These are phyloP conservation scores for Wallacemonas rigidus DNA, from an alignment of 208 protist genomes.

Conservation along the genomic window DNA sequence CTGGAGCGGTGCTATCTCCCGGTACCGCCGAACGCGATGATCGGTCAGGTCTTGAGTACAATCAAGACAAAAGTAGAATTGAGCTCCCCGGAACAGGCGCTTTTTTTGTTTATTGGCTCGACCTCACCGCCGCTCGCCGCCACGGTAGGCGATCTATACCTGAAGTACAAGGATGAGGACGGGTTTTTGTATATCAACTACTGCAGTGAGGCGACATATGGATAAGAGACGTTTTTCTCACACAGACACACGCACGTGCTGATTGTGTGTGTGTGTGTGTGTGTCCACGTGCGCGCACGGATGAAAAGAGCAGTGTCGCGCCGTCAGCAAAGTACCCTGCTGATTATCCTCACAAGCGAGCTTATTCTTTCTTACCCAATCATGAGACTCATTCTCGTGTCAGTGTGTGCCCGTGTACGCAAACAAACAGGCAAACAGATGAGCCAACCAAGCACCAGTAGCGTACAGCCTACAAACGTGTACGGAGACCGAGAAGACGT, in stretches of 20 bases:
- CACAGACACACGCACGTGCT: background rate
- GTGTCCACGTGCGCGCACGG: too few species aligned
- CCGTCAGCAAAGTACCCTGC: too few species aligned
- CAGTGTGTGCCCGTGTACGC: too few species aligned
- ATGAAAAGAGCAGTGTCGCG: too few species aligned
- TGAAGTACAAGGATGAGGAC: constrained; percentile 21
- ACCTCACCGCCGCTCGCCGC: constrained; percentile 17
- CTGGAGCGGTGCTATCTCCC: constrained; percentile 6
- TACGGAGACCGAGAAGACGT: too few species aligned
- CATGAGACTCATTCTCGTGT: too few species aligned
- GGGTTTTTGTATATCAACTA: constrained; percentile 33
- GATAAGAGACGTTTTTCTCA: constrained; percentile 16
- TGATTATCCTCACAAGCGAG: too few species aligned
- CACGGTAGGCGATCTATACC: constrained; percentile 23
- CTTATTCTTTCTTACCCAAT: too few species aligned
- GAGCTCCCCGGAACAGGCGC: constrained; percentile 64
- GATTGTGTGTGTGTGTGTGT: too few species aligned
- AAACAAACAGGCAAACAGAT: too few species aligned
- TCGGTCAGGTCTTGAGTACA: background rate
- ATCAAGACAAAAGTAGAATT: background rate
- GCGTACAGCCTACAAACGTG: too few species aligned
- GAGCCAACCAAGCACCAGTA: too few species aligned
- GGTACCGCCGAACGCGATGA: background rate
- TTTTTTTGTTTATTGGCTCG: constrained; percentile 58
- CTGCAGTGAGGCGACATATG: constrained; percentile 55